phyloP scores from a whole-genome alignment of 2,329 filamentous ascomycete genomes.

The Botrytis medusae region DNA sequence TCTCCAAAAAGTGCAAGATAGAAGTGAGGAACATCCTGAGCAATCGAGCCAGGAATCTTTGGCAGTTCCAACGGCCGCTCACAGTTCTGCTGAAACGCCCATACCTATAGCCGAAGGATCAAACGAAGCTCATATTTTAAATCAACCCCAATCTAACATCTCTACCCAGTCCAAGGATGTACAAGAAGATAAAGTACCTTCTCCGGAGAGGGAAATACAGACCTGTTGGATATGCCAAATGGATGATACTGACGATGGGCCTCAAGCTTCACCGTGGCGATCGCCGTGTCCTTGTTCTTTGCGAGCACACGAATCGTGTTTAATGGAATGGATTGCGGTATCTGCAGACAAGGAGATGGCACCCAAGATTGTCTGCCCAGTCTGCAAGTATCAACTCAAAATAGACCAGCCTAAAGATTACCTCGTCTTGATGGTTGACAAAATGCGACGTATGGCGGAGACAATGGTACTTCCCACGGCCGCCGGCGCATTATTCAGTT shows the following conservation, averaged over 20 bases:
- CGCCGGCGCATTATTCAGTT: conserved; percentile 41
- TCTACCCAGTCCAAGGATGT: background rate
- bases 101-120: background rate
- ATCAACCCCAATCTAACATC: conserved; percentile 1
- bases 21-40: background rate
- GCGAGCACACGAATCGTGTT: conserved; percentile 84
- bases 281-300: conserved; percentile 89
- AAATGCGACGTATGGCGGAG: conserved; percentile 29
- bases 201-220: conserved; percentile 34
- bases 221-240: conserved; percentile 65
- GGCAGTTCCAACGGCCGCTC: background rate
- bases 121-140: conserved; percentile 9
- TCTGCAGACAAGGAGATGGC: conserved; percentile 64
- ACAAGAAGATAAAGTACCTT: background rate
- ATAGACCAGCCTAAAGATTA: conserved; percentile 73
- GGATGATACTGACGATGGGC: conserved; percentile 51
- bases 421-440: conserved; percentile 51
- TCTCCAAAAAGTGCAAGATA: conserved; percentile 3
- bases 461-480: conserved; percentile 35
- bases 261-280: conserved; percentile 63
- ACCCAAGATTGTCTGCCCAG: conserved; percentile 75
- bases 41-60: background rate
- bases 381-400: conserved; percentile 81
- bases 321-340: conserved; percentile 86
- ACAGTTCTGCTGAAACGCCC: background rate